Evolutionary conservation across 2,329 filamentous ascomycete species (phyloP), one percentile per base, ranked within the genome.

Genomic region (Diaporthe velutina): DNA sequence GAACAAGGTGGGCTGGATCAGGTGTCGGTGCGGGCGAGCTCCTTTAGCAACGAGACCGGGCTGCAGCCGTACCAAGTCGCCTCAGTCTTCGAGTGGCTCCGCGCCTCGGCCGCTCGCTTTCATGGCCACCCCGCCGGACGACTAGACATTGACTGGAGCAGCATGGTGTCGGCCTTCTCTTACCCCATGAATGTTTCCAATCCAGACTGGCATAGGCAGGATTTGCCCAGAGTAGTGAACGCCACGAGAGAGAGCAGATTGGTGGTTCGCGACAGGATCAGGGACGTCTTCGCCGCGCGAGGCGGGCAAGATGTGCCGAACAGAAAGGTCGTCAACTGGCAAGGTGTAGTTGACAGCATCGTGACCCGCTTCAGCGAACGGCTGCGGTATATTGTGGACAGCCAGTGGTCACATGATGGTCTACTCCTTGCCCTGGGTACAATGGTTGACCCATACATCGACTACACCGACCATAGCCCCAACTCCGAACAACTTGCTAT

Each of bases 311-410:
- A 79, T 80, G 2, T 83, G 83, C 52, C 81, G 84, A 19, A 81
- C 80, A 57, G 80, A 85, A 48, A 77, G 84, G 76, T 79, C 30
- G 79, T 89, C 33, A 84, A 94, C 78, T 95, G 93, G 94, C 93
- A 95, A 79, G 87, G 84, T 0, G 84, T 93, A 1, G 86, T 88
- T 0, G 93, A 95, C 78, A 88, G 93, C 86, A 85, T 95, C 5
- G 85, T 94, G 7, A 81, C 85, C 4, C 88, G 93, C 2, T 95
- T 93, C 78, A 87, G 88, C 7, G 83, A 88, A 35, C 85, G 90
- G 35, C 82, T 95, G 40, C 77, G 77, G 3, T 78, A 84, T 3
- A 82, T 90, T 77, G 80, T 79, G 0, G 78, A 81, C 25, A 76
- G 60, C 0, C 78, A 80, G 1, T 75, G 81, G 2, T 77, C 80